A percentile compares a stretch with the other conserved stretches of the same genome.
Evolutionary conservation across 768 basidiomycete genomes (phyloP).

Genomic region (Favolaschia claudopus): DNA sequence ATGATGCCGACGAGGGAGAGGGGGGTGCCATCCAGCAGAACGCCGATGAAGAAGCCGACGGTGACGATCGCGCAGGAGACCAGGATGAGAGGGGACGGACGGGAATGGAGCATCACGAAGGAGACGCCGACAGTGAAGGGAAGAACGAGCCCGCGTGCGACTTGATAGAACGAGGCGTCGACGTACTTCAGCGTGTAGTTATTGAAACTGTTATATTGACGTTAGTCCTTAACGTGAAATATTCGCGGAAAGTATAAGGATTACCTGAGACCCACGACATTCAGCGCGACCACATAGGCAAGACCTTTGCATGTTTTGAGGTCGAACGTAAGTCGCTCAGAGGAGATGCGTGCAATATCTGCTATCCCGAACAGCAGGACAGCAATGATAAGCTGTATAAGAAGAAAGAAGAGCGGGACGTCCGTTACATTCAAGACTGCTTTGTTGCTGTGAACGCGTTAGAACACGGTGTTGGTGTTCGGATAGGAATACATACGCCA

Average conservation of each 20-base stretch:
- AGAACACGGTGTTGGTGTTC: too few species aligned
- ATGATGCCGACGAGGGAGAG: slow-evolving; percentile 64
- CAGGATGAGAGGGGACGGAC: slow-evolving; percentile 62
- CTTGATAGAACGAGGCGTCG: slow-evolving; percentile 81
- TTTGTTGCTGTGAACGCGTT: slow-evolving; percentile 57
- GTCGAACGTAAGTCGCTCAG: slow-evolving; percentile 57
- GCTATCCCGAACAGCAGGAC: slow-evolving; percentile 62
- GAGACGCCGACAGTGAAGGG: slow-evolving; percentile 81
- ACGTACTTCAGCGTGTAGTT: slow-evolving; percentile 76
- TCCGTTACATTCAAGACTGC: slow-evolving; percentile 68
- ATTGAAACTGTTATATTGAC: slow-evolving; percentile 68
- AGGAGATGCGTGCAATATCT: slow-evolving; percentile 47
- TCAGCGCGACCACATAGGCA: slow-evolving; percentile 60
- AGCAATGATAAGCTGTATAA: slow-evolving; percentile 68
- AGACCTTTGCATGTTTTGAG: slow-evolving; percentile 58
- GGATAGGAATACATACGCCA: slow-evolving; percentile 9
- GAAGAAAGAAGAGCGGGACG: slow-evolving; percentile 72
- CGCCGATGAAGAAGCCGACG: slow-evolving; percentile 72
- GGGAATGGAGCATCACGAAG: slow-evolving; percentile 62
- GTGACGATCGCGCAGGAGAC: slow-evolving; percentile 80
- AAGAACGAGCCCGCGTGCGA: slow-evolving; percentile 81
- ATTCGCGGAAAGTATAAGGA: neutral
- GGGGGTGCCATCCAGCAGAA: slow-evolving; percentile 61
- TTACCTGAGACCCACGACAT: slow-evolving; percentile 72
- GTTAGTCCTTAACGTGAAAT: neutral